Conservation (phyloP, 352 stramenopile genomes). For the Phytophthora sojae region DNA sequence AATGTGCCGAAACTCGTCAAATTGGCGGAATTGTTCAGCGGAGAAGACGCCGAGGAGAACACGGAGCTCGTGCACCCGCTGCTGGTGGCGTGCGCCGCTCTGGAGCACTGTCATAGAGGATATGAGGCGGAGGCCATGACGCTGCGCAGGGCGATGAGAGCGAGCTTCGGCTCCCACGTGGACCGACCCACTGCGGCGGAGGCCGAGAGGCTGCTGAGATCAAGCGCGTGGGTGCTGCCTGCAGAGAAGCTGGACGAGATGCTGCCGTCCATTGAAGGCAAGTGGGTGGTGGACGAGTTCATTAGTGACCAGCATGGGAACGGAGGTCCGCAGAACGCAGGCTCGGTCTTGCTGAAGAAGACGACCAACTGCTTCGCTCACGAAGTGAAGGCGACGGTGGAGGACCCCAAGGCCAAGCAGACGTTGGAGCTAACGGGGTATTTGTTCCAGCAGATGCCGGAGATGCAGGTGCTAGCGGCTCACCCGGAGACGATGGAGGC, state of each 20-base stretch:
- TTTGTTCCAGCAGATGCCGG: constrained; percentile 59
- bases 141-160: constrained; percentile 49
- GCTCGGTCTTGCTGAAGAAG: constrained; percentile 72
- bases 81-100: constrained; percentile 50
- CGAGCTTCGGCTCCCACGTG: constrained; percentile 43
- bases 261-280: constrained; percentile 74
- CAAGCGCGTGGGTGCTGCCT: constrained; percentile 72
- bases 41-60: constrained; percentile 37
- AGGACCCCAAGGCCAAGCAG: constrained; percentile 39
- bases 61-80: constrained; percentile 38
- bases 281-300: constrained; percentile 85
- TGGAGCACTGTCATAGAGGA: constrained; percentile 72
- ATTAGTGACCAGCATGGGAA: constrained; percentile 58
- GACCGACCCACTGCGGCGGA: constrained; percentile 48
- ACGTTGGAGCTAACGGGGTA: constrained; percentile 70
- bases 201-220: constrained; percentile 54
- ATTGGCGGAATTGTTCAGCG: constrained; percentile 51
- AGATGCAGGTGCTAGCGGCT: constrained; percentile 59
- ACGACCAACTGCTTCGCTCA: constrained; percentile 66
- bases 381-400: constrained; percentile 67
- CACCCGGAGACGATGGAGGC: constrained; percentile 32
- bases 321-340: constrained; percentile 58
- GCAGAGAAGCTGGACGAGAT: constrained; percentile 45
- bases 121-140: constrained; percentile 67
- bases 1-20: constrained; percentile 53